phyloP scores from a whole-genome alignment of 2,329 filamentous ascomycete genomes.

The Metarhizium sp. region DNA sequence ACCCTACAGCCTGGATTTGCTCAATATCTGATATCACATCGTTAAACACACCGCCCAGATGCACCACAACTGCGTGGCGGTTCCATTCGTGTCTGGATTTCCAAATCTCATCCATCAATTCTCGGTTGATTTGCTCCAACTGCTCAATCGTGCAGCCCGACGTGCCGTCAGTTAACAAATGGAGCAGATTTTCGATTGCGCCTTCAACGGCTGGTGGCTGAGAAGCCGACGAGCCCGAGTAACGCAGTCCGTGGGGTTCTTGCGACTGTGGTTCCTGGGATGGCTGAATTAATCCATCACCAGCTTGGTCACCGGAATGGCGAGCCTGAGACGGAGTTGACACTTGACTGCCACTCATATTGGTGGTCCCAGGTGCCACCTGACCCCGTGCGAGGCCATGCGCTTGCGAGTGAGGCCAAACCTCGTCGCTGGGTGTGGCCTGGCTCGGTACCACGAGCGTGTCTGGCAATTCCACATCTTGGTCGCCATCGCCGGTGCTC shows the following conservation, averaged over 20 bases:
- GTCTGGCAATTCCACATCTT: constrained; percentile 40
- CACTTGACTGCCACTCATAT: constrained; percentile 24
- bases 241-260: constrained; percentile 11
- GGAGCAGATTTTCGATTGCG: constrained; percentile 49
- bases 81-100: constrained; percentile 71
- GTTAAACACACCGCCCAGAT: constrained; percentile 64
- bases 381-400: constrained; percentile 36
- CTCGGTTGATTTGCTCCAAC: constrained; percentile 84
- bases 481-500: constrained; percentile 18
- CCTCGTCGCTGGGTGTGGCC: constrained; percentile 39
- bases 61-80: constrained; percentile 58
- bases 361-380: constrained; percentile 15
- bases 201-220: constrained; percentile 36
- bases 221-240: constrained; percentile 29
- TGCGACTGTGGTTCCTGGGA: constrained; percentile 23
- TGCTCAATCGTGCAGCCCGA: constrained; percentile 84
- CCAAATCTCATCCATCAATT: constrained; percentile 89
- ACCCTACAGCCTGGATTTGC: constrained; percentile 34
- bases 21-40: constrained; percentile 62
- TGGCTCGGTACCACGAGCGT: constrained; percentile 40
- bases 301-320: constrained; percentile 19
- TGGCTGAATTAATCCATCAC: constrained; percentile 19
- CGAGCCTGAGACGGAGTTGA: constrained; percentile 26
- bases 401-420: constrained; percentile 50
- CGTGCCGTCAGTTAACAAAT: constrained; percentile 55